Percentiles rank a stretch among this genome's conserved stretches.
phyloP scores from a whole-genome alignment of 2,329 filamentous ascomycete genomes.

The Microsporum ferrugineum region DNA sequence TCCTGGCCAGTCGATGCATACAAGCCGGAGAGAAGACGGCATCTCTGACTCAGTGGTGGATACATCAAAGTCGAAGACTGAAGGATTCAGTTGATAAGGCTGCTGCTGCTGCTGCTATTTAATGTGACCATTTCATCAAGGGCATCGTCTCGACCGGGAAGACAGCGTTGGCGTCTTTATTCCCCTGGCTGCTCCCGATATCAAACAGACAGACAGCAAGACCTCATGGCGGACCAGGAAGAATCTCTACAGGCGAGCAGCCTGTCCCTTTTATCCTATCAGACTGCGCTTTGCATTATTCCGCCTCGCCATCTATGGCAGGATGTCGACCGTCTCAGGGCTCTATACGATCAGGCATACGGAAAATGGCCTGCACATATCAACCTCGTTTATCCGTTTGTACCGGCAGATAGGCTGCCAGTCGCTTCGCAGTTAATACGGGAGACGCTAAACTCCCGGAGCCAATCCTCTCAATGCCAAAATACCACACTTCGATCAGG shows the following conservation, averaged over 20 bases:
- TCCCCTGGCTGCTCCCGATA: neutral
- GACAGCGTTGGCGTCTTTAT: neutral
- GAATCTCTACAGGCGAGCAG: neutral
- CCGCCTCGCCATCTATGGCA: slow-evolving; percentile 41
- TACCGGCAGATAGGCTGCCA: slow-evolving; percentile 38
- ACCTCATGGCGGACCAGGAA: neutral
- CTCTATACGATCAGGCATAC: slow-evolving; percentile 51
- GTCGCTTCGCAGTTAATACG: slow-evolving; percentile 34
- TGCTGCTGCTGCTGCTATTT: neutral
- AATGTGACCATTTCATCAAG: neutral
- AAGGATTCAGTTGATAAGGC: neutral
- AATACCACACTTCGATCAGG: slow-evolving; percentile 4
- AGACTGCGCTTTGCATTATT: slow-evolving; percentile 52
- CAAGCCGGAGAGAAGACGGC: neutral
- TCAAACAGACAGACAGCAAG: neutral
- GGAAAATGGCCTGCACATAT: slow-evolving; percentile 55
- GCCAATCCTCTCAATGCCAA: neutral
- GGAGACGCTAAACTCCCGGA: slow-evolving; percentile 19
- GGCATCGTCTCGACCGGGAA: no score
- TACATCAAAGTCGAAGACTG: neutral
- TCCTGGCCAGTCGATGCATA: neutral
- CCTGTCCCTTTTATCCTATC: slow-evolving; percentile 32
- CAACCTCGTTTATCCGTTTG: slow-evolving; percentile 57
- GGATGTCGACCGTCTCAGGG: slow-evolving; percentile 44
- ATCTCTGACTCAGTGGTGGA: neutral